A percentile compares a stretch with the other conserved stretches of the same genome.
phyloP scores from a whole-genome alignment of 129 eudicot genomes.

The Saposhnikovia divaricata region DNA sequence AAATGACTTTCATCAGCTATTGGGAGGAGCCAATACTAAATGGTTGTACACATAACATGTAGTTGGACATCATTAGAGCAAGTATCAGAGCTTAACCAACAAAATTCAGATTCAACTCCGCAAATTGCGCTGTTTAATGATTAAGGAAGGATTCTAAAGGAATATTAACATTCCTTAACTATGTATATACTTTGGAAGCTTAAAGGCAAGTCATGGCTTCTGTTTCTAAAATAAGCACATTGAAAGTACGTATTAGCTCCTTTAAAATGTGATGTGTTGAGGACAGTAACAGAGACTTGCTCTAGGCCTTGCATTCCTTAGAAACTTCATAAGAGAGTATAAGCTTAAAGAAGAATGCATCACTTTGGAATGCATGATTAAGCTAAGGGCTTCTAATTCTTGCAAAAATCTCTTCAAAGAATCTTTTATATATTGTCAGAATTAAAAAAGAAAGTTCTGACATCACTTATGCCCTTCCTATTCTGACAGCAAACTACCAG shows the following conservation, averaged over 20 bases:
- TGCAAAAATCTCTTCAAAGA: background rate
- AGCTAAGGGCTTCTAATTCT: background rate
- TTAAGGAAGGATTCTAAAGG: background rate
- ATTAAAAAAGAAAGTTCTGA: too few species aligned
- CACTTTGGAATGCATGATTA: background rate
- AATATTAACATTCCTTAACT: background rate
- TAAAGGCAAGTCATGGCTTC: background rate
- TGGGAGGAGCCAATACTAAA: background rate
- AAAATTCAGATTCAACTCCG: background rate
- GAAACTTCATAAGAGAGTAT: background rate
- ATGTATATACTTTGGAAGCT: background rate
- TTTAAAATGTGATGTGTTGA: background rate
- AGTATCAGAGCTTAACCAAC: background rate
- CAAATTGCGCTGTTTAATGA: background rate
- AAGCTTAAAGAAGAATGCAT: too few species aligned
- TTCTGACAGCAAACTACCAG: background rate
- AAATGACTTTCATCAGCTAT: background rate
- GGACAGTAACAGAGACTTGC: background rate
- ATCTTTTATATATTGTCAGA: too few species aligned
- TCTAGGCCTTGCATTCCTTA: background rate
- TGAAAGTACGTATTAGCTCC: background rate
- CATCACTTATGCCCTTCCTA: background rate
- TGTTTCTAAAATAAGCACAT: background rate
- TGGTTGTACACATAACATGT: background rate
- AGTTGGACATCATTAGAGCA: background rate